Conservation (phyloP, 305 asterid genomes). For the Rubia tinctorum region DNA sequence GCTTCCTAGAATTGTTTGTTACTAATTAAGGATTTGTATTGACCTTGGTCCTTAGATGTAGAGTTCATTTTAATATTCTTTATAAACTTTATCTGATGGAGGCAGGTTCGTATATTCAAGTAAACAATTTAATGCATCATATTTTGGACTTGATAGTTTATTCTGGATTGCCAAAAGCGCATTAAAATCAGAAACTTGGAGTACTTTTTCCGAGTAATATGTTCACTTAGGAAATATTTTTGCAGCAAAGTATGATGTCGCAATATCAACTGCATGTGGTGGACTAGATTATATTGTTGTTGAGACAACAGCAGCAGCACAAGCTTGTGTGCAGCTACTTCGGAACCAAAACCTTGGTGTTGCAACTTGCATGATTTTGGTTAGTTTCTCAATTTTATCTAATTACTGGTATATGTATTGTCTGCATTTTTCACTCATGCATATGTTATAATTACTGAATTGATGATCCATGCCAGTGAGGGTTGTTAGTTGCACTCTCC, state of each 20-base stretch:
- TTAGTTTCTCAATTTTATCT: conserved; percentile 24
- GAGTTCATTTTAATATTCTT: neutral
- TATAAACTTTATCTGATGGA: neutral
- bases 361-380: conserved; percentile 98
- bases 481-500: neutral
- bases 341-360: conserved; percentile 85
- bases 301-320: conserved; percentile 60
- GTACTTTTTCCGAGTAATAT: neutral
- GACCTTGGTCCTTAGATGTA: neutral
- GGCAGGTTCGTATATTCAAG: neutral
- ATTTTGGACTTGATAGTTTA: neutral
- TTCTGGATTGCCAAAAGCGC: neutral
- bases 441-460: too few species aligned
- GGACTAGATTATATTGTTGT: conserved; percentile 82
- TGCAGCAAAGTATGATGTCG: conserved; percentile 91
- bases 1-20: neutral
- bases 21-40: neutral
- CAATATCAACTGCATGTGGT: conserved; percentile 93
- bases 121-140: neutral
- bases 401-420: neutral
- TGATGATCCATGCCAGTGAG: neutral
- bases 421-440: neutral
- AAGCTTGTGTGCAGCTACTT: conserved; percentile 87
- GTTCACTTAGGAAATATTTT: neutral
- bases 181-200: neutral